A percentile compares a stretch with the other conserved stretches of the same genome.
Conservation (phyloP, 768 basidiomycete species). For the Exsudoporus frostii region DNA sequence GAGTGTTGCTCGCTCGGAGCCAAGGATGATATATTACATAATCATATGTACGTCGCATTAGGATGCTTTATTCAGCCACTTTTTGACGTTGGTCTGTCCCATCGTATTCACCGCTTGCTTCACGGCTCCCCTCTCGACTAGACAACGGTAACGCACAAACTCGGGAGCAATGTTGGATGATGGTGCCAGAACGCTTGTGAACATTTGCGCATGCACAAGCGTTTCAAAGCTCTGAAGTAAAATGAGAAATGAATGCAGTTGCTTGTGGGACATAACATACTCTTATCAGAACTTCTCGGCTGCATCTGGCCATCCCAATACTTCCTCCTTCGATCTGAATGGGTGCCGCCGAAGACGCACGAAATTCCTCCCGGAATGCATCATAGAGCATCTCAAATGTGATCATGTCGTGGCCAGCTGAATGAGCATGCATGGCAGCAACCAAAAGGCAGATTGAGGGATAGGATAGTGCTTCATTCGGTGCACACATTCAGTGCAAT, state of each 20-base stretch:
- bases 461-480: constrained; percentile 61
- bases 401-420: constrained; percentile 72
- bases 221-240: constrained; percentile 69
- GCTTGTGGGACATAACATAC: constrained; percentile 54
- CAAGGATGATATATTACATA: constrained; percentile 20
- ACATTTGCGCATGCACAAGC: constrained; percentile 54
- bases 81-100: constrained; percentile 69
- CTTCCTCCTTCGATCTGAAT: constrained; percentile 70
- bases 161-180: constrained; percentile 55
- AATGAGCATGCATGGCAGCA: constrained; percentile 73
- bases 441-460: constrained; percentile 81
- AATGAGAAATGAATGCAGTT: constrained; percentile 1
- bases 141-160: constrained; percentile 73
- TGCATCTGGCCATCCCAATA: constrained; percentile 71
- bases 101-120: constrained; percentile 62
- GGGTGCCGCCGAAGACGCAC: constrained; percentile 68
- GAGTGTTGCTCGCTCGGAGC: neutral
- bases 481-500: neutral
- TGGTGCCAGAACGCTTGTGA: constrained; percentile 48
- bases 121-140: constrained; percentile 60
- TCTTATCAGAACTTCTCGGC: constrained; percentile 58
- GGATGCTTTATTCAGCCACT: constrained; percentile 66
- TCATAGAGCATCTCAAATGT: constrained; percentile 93
- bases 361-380: constrained; percentile 70
- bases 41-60: constrained; percentile 14